A percentile compares a stretch with the other conserved stretches of the same genome.
Conservation (phyloP, 176 grass and related monocot species). For the Aegilops sharonensis region DNA sequence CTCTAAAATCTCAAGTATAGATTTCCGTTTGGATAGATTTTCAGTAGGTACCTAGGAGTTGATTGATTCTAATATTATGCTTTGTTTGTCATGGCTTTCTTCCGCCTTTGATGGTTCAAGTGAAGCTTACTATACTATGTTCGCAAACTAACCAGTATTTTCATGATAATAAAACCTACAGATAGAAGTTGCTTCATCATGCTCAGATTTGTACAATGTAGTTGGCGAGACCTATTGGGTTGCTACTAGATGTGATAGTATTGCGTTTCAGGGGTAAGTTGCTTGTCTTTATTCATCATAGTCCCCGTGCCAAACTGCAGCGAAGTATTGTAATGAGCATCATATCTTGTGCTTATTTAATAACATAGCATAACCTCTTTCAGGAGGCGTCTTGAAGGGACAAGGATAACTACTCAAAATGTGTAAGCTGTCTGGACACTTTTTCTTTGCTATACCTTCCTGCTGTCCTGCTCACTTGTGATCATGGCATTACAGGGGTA, state of each 20-base stretch:
- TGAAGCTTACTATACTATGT: slow-evolving; percentile 28
- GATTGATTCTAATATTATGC: neutral
- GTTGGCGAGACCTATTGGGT: slow-evolving; percentile 96
- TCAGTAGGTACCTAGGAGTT: neutral
- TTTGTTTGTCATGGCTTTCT: slow-evolving; percentile 1
- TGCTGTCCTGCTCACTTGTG: slow-evolving; percentile 18
- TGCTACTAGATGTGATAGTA: slow-evolving; percentile 80
- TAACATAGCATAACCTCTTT: slow-evolving; percentile 50
- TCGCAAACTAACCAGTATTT: slow-evolving; percentile 20
- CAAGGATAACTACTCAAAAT: slow-evolving; percentile 90
- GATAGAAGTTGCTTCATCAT: slow-evolving; percentile 80
- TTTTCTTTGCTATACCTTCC: neutral
- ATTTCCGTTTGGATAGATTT: slow-evolving; percentile 5
- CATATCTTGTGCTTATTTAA: slow-evolving; percentile 10
- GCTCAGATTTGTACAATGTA: slow-evolving; percentile 81
- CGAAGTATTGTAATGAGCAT: neutral
- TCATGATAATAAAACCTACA: slow-evolving; percentile 45
- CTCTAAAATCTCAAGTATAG: slow-evolving; percentile 6
- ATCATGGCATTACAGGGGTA: slow-evolving; percentile 54
- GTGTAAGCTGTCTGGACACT: slow-evolving; percentile 48
- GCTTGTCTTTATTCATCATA: neutral
- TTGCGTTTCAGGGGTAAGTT: slow-evolving; percentile 75
- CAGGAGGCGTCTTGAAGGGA: slow-evolving; percentile 97
- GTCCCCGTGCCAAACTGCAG: neutral
- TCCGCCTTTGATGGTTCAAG: neutral